Evolutionary conservation across 2,329 filamentous ascomycete species (phyloP).

Genomic region (Elsinoe batatas): DNA sequence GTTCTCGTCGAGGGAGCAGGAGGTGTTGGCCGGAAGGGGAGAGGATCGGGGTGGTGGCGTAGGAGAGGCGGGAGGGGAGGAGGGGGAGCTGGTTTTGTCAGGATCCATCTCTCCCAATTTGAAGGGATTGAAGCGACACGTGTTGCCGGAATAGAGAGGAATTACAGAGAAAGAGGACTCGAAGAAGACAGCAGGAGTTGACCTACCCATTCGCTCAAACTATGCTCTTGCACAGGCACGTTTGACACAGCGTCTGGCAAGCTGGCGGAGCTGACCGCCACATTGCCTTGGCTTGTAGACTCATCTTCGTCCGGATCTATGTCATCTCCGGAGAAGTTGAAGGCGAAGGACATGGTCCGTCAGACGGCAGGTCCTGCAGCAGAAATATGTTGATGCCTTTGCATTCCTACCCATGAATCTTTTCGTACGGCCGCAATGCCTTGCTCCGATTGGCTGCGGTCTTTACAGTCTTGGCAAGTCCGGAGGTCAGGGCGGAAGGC

Average conservation of each 20-base stretch:
- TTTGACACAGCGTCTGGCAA: not conserved
- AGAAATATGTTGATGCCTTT: too few species aligned
- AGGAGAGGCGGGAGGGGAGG: constrained; percentile 67
- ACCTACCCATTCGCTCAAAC: constrained; percentile 40
- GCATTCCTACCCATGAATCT: not conserved
- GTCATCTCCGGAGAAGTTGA: constrained; percentile 50
- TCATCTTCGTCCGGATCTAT: constrained; percentile 30
- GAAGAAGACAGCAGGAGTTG: constrained; percentile 7
- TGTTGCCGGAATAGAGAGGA: not conserved
- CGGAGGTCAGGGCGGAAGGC: constrained; percentile 14
- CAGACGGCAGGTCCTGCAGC: too few species aligned
- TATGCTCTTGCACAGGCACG: constrained; percentile 26
- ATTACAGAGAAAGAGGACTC: not conserved
- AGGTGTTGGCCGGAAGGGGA: constrained; percentile 48
- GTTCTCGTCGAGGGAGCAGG: constrained; percentile 59
- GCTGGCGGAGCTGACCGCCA: not conserved
- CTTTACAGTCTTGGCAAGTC: not conserved
- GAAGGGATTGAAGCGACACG: too few species aligned
- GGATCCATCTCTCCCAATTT: not conserved
- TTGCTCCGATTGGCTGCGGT: not conserved
- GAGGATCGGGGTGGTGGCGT: constrained; percentile 50
- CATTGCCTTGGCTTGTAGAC: constrained; percentile 2
- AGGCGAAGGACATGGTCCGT: constrained; percentile 38
- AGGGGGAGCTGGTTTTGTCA: constrained; percentile 37
- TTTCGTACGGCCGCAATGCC: not conserved